Conservation (phyloP, 2,329 filamentous ascomycete species). For the Trichoderma atrobrunneum region DNA sequence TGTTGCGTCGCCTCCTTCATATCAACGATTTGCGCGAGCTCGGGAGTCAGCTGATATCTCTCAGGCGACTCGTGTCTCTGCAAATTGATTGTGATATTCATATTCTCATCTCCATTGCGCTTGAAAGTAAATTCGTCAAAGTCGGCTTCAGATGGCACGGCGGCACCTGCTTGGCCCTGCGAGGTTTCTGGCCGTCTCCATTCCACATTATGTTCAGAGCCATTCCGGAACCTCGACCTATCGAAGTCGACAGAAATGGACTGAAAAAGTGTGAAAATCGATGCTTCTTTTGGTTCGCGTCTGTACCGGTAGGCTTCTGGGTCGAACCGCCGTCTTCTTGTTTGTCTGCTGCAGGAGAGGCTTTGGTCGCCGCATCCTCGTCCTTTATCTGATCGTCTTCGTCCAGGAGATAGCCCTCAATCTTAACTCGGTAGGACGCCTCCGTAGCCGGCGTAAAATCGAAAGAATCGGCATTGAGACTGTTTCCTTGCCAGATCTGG, state of each 20-base stretch:
- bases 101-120: constrained; percentile 85
- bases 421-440: constrained; percentile 84
- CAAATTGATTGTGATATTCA: constrained; percentile 86
- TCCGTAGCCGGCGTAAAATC: constrained; percentile 77
- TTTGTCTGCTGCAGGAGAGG: constrained; percentile 31
- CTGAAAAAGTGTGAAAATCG: constrained; percentile 79
- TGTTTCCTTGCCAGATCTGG: constrained; percentile 82
- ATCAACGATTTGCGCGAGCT: constrained; percentile 80
- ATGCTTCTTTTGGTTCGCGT: constrained; percentile 43
- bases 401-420: constrained; percentile 81
- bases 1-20: constrained; percentile 82
- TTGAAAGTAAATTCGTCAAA: constrained; percentile 93
- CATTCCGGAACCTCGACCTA: constrained; percentile 55
- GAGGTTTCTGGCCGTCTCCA: constrained; percentile 79
- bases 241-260: constrained; percentile 74
- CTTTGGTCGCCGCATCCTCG: constrained; percentile 33
- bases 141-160: constrained; percentile 60
- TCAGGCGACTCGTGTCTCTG: constrained; percentile 82
- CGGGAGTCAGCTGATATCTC: constrained; percentile 74
- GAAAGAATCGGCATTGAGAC: constrained; percentile 69
- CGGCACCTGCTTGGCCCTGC: constrained; percentile 42
- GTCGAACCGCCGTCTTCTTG: constrained; percentile 28
- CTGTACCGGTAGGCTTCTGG: constrained; percentile 35
- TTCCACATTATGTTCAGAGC: constrained; percentile 61
- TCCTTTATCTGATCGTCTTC: constrained; percentile 52